These are phyloP conservation scores for Eutrema japonicum DNA, from an alignment of 345 rosid species.

Conservation along the genomic window DNA sequence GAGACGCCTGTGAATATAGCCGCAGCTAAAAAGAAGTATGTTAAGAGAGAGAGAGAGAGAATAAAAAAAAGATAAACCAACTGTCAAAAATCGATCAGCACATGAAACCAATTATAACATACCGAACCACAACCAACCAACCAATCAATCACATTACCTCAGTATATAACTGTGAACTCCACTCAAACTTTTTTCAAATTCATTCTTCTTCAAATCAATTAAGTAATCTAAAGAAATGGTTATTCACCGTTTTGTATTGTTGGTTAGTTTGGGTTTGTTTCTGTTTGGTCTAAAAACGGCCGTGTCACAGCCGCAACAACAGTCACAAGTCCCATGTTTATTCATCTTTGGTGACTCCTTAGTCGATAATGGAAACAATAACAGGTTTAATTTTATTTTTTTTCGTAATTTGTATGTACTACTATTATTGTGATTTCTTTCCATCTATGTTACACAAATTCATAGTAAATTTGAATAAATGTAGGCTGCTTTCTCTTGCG, in stretches of 20 bases:
- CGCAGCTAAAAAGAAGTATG: slow-evolving; percentile 33
- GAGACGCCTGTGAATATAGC: slow-evolving; percentile 41
- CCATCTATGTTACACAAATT: not conserved
- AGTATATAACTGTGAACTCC: slow-evolving; percentile 25
- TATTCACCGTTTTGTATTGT: slow-evolving; percentile 19
- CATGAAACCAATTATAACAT: slow-evolving; percentile 41
- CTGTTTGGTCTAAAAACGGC: slow-evolving; percentile 40
- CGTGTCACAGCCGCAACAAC: slow-evolving; percentile 50
- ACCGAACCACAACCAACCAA: slow-evolving; percentile 33
- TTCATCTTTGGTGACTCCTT: slow-evolving; percentile 90
- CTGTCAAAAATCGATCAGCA: slow-evolving; percentile 28
- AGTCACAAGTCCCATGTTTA: slow-evolving; percentile 74
- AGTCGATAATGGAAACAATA: slow-evolving; percentile 93
- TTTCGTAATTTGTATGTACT: not conserved
- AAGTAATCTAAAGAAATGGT: slow-evolving; percentile 21
- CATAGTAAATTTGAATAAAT: not conserved
- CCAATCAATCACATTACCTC: slow-evolving; percentile 32
- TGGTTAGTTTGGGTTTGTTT: slow-evolving; percentile 37
- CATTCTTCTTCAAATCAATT: slow-evolving; percentile 15
- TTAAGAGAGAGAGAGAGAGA: not conserved
- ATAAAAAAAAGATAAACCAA: slow-evolving; percentile 25
- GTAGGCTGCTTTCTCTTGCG: slow-evolving; percentile 60
- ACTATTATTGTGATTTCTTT: not conserved
- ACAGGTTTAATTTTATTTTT: slow-evolving; percentile 43
- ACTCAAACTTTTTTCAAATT: slow-evolving; percentile 25